These are phyloP conservation scores for Dactylellina sp. DNA, from an alignment of 2,329 filamentous ascomycete genomes.

Conservation along the genomic window DNA sequence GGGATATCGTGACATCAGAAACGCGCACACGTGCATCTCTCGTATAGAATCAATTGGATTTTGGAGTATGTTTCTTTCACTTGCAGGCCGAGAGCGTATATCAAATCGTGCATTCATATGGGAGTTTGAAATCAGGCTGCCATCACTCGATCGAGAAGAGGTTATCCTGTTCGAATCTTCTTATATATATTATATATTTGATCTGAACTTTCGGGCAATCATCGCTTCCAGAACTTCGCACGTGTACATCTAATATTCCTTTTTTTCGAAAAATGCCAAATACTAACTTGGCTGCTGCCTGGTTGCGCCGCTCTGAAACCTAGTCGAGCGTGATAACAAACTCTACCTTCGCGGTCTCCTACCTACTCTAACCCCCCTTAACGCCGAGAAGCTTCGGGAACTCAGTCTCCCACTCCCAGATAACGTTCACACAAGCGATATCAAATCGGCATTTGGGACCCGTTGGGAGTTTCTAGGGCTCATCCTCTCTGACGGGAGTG, in stretches of 20 bases:
- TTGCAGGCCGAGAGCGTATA: background rate
- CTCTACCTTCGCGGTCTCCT: conserved; percentile 43
- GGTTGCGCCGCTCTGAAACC: background rate
- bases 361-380: conserved; percentile 6
- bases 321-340: conserved; percentile 44
- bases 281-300: background rate
- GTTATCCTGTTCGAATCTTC: background rate
- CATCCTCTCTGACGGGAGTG: conserved; percentile 23
- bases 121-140: no score
- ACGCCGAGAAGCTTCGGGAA: conserved; percentile 2
- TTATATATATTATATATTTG: no score
- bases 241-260: background rate
- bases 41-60: no score
- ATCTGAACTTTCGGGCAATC: no score
- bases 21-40: no score
- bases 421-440: background rate
- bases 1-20: no score
- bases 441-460: conserved; percentile 40
- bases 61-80: no score
- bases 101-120: background rate
- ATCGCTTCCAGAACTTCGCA: background rate
- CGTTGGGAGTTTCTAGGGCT: conserved; percentile 40
- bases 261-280: no score
- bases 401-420: conserved; percentile 28
- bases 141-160: background rate